Percentiles rank a stretch among this genome's conserved stretches.
Evolutionary conservation across 78 protist genomes (phyloP).

Genomic region (Protostelium mycophagum): DNA sequence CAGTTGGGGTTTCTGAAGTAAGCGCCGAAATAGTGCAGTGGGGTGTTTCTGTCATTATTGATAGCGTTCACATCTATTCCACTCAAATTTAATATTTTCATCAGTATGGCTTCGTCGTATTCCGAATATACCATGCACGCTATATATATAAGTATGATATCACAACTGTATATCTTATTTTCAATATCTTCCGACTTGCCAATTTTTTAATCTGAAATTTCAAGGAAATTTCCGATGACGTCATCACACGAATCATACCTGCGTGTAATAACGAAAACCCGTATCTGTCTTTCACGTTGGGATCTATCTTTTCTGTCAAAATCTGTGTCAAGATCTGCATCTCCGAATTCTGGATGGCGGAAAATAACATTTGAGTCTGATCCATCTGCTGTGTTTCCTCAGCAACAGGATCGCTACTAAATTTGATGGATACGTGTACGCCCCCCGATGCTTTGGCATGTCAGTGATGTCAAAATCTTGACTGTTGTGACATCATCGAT

Average conservation of each 20-base stretch:
- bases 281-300: neutral
- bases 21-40: neutral
- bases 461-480: too few species aligned
- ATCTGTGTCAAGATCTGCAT: neutral
- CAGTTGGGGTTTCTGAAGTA: neutral
- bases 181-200: too few species aligned
- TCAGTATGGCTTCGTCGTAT: neutral
- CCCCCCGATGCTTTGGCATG: too few species aligned
- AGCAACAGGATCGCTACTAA: neutral
- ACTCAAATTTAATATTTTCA: neutral
- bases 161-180: neutral
- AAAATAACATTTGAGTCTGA: neutral
- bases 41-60: neutral
- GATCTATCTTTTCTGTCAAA: neutral
- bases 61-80: neutral
- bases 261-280: neutral
- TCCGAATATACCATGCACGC: neutral
- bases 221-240: too few species aligned
- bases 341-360: neutral
- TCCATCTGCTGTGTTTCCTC: neutral
- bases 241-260: too few species aligned
- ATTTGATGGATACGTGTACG: neutral
- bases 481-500: too few species aligned
- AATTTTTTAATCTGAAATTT: too few species aligned
- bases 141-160: too few species aligned